Base-by-base conservation (phyloP, 345 rosid species). In the Lenwebbia sp. region DNA sequence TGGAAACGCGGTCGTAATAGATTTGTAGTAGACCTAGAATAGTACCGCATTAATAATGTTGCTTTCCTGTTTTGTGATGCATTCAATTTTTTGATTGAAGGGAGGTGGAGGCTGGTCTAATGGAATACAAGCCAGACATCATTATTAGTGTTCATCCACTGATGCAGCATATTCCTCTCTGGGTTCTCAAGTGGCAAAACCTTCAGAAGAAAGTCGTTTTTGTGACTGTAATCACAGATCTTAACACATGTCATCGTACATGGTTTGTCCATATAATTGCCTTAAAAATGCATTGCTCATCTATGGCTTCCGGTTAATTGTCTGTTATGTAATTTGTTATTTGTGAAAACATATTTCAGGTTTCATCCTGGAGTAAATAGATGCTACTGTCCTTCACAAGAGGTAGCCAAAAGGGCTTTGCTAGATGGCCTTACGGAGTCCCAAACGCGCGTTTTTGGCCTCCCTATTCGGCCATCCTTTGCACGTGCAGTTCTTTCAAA, bases 181-280 rank as follows among this genome's bases (percentile, higher is more conserved):
- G 95, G 96, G 98, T 96, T 91, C 99, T 97, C 13, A 97, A 96
- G 94, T 95, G 99, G 99, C 96, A 97, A 89, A 94, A 96, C 84
- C 91, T 97, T 40, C 98, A 97, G 44, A 96, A 97, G 92, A 94
- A 96, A 91, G 99, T 97, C 14, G 44, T 97, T 60, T 97, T 97
- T 81, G 98, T 92, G 12, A 97, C 99, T 1, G 98, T 97, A 58
- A 97, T 96, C 50, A 97, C 99, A 22, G 99, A 97, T 87, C 98
- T 96, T 70, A 97, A 94, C 88, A 89, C 95, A 51, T 97, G 99
- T 85, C 99, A 97, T 65, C 99, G 92, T 49, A 97, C 99, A 74
- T 97, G 99, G 99, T 97, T 83, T 88, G 94, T 49, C 60, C n/a
- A 9, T 37, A 41, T 30, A 54, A 33, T 83, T 54, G 28, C n/a